A percentile compares a stretch with the other conserved stretches of the same genome.
Evolutionary conservation across 331 rosid genomes (phyloP).

Genomic region (Acacia pycnantha): DNA sequence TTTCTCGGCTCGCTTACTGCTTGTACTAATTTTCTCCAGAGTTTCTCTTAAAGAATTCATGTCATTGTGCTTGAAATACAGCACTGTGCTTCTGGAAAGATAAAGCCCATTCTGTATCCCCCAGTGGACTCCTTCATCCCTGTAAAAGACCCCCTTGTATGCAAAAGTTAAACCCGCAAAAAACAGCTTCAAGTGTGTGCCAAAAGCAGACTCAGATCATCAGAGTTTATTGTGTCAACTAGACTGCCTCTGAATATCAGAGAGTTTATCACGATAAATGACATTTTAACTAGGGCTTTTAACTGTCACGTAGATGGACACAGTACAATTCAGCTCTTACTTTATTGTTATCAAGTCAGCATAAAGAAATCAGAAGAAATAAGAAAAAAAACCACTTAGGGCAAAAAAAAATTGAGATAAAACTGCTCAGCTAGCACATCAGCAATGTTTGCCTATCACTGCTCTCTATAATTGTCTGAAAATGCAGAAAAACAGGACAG

Average conservation of each 20-base stretch:
- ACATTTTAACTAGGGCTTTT: slow-evolving; percentile 5
- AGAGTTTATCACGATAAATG: slow-evolving; percentile 14
- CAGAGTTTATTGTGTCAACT: neutral
- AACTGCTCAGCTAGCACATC: slow-evolving; percentile 2
- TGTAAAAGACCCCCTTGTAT: slow-evolving; percentile 31
- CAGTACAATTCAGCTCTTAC: slow-evolving; percentile 1
- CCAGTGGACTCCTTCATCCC: slow-evolving; percentile 99
- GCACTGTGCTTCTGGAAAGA: slow-evolving; percentile 93
- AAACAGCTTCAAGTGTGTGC: neutral
- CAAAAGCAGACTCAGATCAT: neutral
- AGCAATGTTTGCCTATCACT: slow-evolving; percentile 17
- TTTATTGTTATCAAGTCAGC: neutral
- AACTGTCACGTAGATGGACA: slow-evolving; percentile 4
- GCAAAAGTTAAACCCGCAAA: neutral
- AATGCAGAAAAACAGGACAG: neutral
- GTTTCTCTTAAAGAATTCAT: slow-evolving; percentile 78
- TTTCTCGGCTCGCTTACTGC: slow-evolving; percentile 62
- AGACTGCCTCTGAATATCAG: neutral
- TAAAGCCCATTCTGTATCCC: slow-evolving; percentile 95
- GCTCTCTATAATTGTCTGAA: neutral
- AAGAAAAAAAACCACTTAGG: neutral
- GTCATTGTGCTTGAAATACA: slow-evolving; percentile 92
- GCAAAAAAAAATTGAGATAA: neutral
- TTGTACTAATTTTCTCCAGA: slow-evolving; percentile 66
- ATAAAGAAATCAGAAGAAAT: slow-evolving; percentile 15